These are phyloP conservation scores for Hemisphaericaspora subhashii DNA, from an alignment of 1,139 yeast species.

Conservation along the genomic window DNA sequence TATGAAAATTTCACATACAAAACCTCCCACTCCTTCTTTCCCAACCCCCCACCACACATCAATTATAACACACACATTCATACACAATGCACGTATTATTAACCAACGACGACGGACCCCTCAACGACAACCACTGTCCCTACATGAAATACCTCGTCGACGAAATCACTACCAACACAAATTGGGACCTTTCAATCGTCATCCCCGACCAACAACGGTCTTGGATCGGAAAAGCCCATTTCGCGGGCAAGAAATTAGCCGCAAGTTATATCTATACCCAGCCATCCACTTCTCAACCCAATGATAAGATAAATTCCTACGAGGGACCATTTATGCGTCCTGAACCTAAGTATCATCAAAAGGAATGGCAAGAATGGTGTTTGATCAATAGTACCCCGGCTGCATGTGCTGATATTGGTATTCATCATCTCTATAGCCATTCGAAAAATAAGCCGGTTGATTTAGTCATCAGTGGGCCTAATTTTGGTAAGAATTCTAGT, in stretches of 20 bases:
- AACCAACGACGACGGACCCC: conserved; percentile 96
- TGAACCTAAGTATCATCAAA: conserved; percentile 30
- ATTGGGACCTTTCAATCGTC: conserved; percentile 84
- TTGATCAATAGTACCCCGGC: conserved; percentile 93
- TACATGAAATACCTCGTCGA: conserved; percentile 80
- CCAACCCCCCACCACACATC: neutral
- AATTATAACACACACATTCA: neutral
- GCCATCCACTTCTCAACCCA: conserved; percentile 29
- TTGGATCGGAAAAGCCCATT: conserved; percentile 97
- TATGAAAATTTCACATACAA: neutral
- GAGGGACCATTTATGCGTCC: conserved; percentile 69
- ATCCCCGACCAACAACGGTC: conserved; percentile 82
- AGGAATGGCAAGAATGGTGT: conserved; percentile 71
- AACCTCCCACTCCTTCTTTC: neutral
- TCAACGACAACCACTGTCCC: conserved; percentile 78
- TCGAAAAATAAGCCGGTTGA: conserved; percentile 63
- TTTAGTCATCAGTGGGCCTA: conserved; percentile 90
- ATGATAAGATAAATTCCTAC: conserved; percentile 42
- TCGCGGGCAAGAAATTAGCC: conserved; percentile 76
- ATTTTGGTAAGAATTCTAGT: conserved; percentile 89
- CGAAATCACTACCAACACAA: conserved; percentile 60
- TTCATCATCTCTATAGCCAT: conserved; percentile 62
- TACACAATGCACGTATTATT: conserved; percentile 46
- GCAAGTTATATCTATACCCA: conserved; percentile 66
- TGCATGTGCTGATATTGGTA: conserved; percentile 88